Evolutionary conservation across 257 asterid genomes (phyloP), one percentile per base, ranked within the genome.

Genomic region (Solanum okadae): DNA sequence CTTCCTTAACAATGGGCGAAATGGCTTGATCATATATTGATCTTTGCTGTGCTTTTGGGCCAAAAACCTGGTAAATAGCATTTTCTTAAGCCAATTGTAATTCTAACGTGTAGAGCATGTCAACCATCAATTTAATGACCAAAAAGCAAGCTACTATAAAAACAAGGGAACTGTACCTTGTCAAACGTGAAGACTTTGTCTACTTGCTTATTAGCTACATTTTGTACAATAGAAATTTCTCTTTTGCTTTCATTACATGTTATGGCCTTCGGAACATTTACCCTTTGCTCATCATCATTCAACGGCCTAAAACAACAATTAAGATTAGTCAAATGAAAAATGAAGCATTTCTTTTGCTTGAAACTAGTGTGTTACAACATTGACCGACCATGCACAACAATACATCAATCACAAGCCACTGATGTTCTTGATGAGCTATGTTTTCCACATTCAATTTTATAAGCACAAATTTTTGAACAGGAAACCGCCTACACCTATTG

Each of bases 21-120:
- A 96, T 93, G 33, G 98, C 92, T 91, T 96, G 98, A 91, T 95
- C 98, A 79, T 95, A 96, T 79, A 96, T 94, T 72, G 98, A 90
- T 87, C 98, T 88, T 83, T 96, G 98, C 87, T 95, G 98, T 86
- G 97, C 94, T 91, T 94, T 94, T 38, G 98, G 98, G 86, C 98
- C 98, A 83, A 94, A 95, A 89, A 95, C 96, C 96, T 94, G 85
- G 35, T 82, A 20, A 49, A 31, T 31, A 86, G 40, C 44, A 52
- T 59, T 86, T 87, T 73, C 56, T 89, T 38, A 81, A 38, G 79
- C 25, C 29, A 27, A 33, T 12, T 63, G 37, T 42, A 63, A 38
- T 40, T 46, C 79, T 6, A 29, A 86, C 65, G 42, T 38, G 61
- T 27, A 18, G 29, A 40, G 14, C 23, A 86, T 42, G 38, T 20